Conservation (phyloP, 2,329 filamentous ascomycete genomes). For the Huntiella abstrusa region DNA sequence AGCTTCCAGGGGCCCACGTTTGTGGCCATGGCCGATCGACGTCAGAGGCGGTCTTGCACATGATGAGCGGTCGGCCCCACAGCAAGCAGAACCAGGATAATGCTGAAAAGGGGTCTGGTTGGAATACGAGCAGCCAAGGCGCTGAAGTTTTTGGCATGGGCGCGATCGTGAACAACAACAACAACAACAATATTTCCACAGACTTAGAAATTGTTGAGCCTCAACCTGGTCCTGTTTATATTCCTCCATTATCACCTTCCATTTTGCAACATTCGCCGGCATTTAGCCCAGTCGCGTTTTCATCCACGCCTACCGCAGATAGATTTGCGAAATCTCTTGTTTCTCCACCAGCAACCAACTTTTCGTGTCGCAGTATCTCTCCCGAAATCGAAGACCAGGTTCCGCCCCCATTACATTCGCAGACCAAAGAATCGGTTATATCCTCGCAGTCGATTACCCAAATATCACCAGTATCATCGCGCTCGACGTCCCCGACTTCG, state of each 20-base stretch:
- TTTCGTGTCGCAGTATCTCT: no score
- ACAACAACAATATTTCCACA: neutral
- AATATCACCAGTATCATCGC: neutral
- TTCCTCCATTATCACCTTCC: no score
- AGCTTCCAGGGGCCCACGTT: slow-evolving; percentile 2
- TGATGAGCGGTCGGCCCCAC: slow-evolving; percentile 5
- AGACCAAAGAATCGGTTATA: no score
- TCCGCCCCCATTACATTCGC: no score
- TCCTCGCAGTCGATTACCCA: no score
- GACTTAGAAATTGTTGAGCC: neutral
- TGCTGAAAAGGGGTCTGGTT: slow-evolving; percentile 5
- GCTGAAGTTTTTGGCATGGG: neutral
- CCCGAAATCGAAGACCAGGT: no score
- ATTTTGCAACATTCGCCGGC: no score
- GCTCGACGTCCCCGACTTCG: neutral
- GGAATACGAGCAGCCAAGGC: neutral
- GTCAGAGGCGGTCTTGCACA: slow-evolving; percentile 7
- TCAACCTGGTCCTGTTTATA: no score
- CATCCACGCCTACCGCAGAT: no score
- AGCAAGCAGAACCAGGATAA: slow-evolving; percentile 1
- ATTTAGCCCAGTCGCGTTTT: no score
- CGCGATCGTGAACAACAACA: neutral
- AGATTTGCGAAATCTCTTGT: no score
- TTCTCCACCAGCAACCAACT: no score
- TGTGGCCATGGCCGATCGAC: slow-evolving; percentile 5